phyloP scores from a whole-genome alignment of 2,329 filamentous ascomycete species.

The Hymenoscyphus scutula region DNA sequence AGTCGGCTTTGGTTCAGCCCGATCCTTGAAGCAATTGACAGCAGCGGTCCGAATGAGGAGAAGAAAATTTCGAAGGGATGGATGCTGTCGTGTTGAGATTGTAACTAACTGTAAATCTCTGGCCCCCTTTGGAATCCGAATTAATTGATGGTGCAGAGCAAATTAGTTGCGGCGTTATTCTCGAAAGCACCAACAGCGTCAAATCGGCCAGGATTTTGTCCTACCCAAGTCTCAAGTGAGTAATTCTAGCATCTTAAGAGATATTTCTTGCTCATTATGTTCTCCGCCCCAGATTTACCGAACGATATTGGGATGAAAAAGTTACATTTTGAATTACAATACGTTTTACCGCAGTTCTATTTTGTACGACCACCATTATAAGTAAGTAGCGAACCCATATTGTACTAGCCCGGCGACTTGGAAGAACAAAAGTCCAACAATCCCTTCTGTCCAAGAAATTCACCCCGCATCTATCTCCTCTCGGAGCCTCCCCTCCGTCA shows the following conservation, averaged over 20 bases:
- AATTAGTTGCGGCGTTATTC: background rate
- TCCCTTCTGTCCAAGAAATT: background rate
- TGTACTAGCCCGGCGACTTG: conserved; percentile 4
- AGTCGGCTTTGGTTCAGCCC: background rate
- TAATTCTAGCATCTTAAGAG: background rate
- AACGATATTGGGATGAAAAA: background rate
- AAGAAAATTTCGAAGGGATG: background rate
- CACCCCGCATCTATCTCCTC: background rate
- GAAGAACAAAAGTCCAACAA: background rate
- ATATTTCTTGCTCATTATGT: background rate
- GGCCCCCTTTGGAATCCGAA: background rate
- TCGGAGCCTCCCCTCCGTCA: background rate
- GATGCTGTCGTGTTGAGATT: no score
- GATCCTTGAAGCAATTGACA: background rate
- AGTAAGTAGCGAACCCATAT: conserved; percentile 7
- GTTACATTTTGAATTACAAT: conserved; percentile 13
- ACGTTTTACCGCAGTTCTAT: conserved; percentile 7
- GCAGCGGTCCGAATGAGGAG: background rate
- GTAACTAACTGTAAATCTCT: no score
- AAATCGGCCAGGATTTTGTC: background rate
- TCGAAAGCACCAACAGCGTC: background rate
- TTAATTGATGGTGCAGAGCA: background rate
- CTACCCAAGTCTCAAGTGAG: background rate
- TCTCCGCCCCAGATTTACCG: background rate
- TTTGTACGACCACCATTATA: background rate